phyloP scores from a whole-genome alignment of 2,329 filamentous ascomycete genomes.

The Alternaria conjuncta region DNA sequence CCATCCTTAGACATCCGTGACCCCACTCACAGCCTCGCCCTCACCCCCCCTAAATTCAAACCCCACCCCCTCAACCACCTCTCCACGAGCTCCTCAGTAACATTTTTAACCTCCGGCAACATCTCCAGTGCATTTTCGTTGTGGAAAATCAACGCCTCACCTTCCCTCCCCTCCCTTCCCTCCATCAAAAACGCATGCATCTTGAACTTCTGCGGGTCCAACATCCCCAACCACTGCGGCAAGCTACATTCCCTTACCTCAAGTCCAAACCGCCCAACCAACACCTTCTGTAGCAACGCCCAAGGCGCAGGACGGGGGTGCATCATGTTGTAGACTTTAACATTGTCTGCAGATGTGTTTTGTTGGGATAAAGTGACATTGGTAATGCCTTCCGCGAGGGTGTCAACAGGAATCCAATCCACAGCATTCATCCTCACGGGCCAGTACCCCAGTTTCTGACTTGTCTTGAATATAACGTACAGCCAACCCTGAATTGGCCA shows the following conservation, averaged over 20 bases:
- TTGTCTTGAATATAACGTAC: neutral
- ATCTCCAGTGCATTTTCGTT: neutral
- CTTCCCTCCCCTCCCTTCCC: neutral
- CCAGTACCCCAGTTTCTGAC: neutral
- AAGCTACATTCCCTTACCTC: neutral
- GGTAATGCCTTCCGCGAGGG: neutral
- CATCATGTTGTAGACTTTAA: constrained; percentile 4
- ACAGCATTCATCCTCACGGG: neutral
- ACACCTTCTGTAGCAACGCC: neutral
- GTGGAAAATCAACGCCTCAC: neutral
- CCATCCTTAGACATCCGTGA: neutral
- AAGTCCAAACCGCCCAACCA: neutral
- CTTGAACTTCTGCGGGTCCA: neutral
- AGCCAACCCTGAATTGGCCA: neutral
- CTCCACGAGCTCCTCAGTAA: neutral
- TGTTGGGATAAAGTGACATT: neutral
- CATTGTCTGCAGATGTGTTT: neutral
- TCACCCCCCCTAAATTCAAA: neutral
- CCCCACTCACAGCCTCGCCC: neutral
- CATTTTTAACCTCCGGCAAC: neutral
- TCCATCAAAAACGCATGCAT: neutral
- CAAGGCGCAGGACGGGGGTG: neutral
- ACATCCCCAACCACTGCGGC: neutral
- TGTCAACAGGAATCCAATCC: neutral
- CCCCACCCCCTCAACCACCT: neutral